Percentiles rank a stretch among this genome's conserved stretches.
Evolutionary conservation across 441 rosid genomes (phyloP).

Genomic region (Flueggea neowawraea): DNA sequence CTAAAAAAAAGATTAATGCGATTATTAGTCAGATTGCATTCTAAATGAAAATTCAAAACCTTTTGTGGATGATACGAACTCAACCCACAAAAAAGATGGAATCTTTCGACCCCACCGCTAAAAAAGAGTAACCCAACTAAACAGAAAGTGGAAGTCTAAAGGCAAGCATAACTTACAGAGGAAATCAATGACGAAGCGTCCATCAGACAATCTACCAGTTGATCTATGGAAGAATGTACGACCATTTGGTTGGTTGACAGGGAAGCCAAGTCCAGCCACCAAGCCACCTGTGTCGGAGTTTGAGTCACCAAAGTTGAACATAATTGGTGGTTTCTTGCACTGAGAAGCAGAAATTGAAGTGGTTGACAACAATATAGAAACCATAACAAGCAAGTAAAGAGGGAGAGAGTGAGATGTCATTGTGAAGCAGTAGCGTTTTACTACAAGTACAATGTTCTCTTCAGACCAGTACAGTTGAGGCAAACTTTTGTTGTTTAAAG

Average conservation of each 20-base stretch:
- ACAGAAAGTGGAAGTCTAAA: background rate
- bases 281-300: constrained; percentile 92
- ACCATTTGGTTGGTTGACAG: constrained; percentile 60
- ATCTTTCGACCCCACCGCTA: background rate
- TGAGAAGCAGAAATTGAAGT: constrained; percentile 15
- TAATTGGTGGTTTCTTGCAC: constrained; percentile 49
- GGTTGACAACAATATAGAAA: constrained; percentile 2
- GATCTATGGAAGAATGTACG: constrained; percentile 59
- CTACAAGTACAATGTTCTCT: too few species aligned
- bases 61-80: too few species aligned
- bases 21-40: background rate
- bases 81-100: background rate
- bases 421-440: too few species aligned
- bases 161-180: constrained; percentile 49
- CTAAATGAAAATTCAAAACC: background rate
- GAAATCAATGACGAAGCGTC: constrained; percentile 75
- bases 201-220: constrained; percentile 82
- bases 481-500: too few species aligned
- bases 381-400: background rate
- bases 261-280: constrained; percentile 70
- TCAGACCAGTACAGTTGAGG: too few species aligned
- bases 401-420: background rate
- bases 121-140: background rate
- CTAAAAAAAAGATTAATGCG: background rate
- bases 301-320: constrained; percentile 88